phyloP scores from a whole-genome alignment of 441 rosid species.

The Gossypium lobatum region DNA sequence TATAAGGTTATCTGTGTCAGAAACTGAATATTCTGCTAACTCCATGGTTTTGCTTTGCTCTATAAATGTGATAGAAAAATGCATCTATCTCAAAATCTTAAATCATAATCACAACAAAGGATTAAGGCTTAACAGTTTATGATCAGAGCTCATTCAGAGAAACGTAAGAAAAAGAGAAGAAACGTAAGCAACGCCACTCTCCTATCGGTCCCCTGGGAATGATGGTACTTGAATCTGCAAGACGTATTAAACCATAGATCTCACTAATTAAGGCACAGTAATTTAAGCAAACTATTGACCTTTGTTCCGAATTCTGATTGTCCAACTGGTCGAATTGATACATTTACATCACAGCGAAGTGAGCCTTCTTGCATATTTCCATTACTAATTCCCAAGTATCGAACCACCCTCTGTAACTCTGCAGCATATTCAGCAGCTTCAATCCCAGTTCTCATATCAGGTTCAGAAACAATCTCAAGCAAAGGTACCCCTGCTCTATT shows the following conservation, averaged over 20 bases:
- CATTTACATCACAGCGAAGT: conserved; percentile 86
- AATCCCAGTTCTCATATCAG: conserved; percentile 85
- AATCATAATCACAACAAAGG: neutral
- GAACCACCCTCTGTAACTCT: conserved; percentile 81
- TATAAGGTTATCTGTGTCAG: conserved; percentile 8
- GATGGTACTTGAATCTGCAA: neutral
- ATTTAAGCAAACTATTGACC: conserved; percentile 32
- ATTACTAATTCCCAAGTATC: conserved; percentile 78
- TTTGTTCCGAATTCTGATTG: conserved; percentile 82
- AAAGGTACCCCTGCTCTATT: conserved; percentile 97
- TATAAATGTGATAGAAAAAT: neutral
- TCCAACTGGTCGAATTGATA: conserved; percentile 81
- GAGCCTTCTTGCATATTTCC: conserved; percentile 99
- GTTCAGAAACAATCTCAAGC: conserved; percentile 95
- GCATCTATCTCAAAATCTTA: neutral
- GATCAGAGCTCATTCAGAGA: neutral
- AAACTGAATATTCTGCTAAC: neutral
- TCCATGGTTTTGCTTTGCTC: neutral
- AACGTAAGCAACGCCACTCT: neutral
- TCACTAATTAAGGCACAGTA: conserved; percentile 3
- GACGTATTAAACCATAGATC: neutral
- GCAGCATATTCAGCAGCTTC: conserved; percentile 92
- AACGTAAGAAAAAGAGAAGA: neutral
- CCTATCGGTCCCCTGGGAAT: neutral
- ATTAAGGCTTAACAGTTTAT: neutral